Evolutionary conservation across 768 basidiomycete genomes (phyloP).

Genomic region (Melanogaster broomeanus): DNA sequence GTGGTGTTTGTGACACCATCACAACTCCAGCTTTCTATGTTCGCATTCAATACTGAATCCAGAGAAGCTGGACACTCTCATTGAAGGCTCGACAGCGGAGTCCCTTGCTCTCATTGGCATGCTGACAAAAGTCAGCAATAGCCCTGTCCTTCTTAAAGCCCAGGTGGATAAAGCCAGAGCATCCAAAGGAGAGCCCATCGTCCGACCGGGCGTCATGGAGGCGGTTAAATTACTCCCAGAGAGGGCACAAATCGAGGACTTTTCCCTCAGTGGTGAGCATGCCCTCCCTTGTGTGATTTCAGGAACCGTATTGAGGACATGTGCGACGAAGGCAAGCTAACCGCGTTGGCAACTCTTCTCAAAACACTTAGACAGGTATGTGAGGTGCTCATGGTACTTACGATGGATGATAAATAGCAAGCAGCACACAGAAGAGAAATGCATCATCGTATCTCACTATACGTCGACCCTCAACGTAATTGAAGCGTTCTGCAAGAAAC

Average conservation of each 20-base stretch:
- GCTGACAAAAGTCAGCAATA: slow-evolving; percentile 90
- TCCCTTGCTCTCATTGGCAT: slow-evolving; percentile 78
- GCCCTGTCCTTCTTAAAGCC: slow-evolving; percentile 84
- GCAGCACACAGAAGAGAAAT: slow-evolving; percentile 87
- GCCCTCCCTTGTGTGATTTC: neutral
- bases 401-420: slow-evolving; percentile 2
- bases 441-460: slow-evolving; percentile 95
- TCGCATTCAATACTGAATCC: slow-evolving; percentile 73
- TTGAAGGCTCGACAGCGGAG: slow-evolving; percentile 71
- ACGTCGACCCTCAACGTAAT: slow-evolving; percentile 93
- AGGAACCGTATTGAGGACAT: slow-evolving; percentile 1
- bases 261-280: slow-evolving; percentile 73
- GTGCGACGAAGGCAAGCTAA: slow-evolving; percentile 64
- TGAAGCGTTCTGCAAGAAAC: slow-evolving; percentile 80
- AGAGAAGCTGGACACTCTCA: slow-evolving; percentile 65
- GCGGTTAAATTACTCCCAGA: slow-evolving; percentile 65
- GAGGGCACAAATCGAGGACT: slow-evolving; percentile 62
- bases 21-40: slow-evolving; percentile 76
- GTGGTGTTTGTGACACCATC: slow-evolving; percentile 97
- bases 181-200: slow-evolving; percentile 42
- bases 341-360: slow-evolving; percentile 66
- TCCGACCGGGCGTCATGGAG: slow-evolving; percentile 53
- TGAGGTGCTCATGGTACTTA: neutral
- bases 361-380: slow-evolving; percentile 56
- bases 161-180: slow-evolving; percentile 62